Evolutionary conservation across 2,329 filamentous ascomycete species (phyloP), one percentile per base, ranked within the genome.

Genomic region (Samsoniella hepiali): DNA sequence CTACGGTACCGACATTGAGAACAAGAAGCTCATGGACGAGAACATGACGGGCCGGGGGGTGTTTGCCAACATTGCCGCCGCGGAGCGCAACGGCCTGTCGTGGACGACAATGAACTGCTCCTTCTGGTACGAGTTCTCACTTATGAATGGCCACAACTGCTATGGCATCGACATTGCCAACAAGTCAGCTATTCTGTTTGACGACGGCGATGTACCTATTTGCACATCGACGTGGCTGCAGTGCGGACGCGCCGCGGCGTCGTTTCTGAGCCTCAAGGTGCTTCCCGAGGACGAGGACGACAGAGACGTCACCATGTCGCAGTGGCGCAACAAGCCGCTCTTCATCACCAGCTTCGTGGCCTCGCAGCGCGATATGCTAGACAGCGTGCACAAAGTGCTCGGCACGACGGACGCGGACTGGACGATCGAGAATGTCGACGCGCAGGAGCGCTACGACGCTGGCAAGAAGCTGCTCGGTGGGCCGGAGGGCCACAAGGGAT

Each of bases 331-430:
- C 71, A 78, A 79, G 57, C 66, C 69, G 0, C 69, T 88, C 1
- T 84, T 80, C 67, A 67, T 88, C 11, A 78, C 77, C 8, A 87
- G 83, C 65, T 90, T 89, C 74, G 71, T 75, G 11, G 67, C 87
- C 65, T 84, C 74, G 64, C 88, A 91, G 72, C 78, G 79, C 11
- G 87, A 91, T 10, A 90, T 91, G 77, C 79, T 91, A 61, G 81
- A 82, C 45, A 82, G 81, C n/a, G 73, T 88, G 13, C 79, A 87
- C 68, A 81, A 82, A 0, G 86, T 87, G 4, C 82, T 83, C 0
- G 81, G 81, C 0, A 85, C 82, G 0, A 82, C 75, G 1, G 83
- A 87, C 45, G 74, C 72, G 0, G 87, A 90, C 68, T 91, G 88
- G 88, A 79, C 70, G 2, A 79, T 91, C 62, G 76, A 70, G 1